Evolutionary conservation across 2,329 filamentous ascomycete genomes (phyloP).

Genomic region (Lomentospora prolificans): DNA sequence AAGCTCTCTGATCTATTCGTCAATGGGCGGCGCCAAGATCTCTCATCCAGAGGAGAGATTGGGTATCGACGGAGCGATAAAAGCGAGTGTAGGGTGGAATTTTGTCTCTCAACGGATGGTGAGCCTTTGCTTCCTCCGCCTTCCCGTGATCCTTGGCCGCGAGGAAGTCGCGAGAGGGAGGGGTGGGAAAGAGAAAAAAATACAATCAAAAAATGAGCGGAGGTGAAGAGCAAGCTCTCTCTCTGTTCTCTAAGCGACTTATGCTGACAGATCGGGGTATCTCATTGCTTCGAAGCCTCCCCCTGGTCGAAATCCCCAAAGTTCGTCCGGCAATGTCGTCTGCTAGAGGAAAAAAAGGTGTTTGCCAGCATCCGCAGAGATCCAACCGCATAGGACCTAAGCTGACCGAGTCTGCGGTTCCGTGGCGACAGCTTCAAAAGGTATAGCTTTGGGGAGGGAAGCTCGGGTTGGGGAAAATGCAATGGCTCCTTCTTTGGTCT

Average conservation of each 20-base stretch:
- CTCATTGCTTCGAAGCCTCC: background rate
- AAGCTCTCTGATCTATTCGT: background rate
- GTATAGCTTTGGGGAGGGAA: background rate
- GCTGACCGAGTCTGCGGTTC: background rate
- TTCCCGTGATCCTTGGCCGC: background rate
- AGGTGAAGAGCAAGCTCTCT: slow-evolving; percentile 8
- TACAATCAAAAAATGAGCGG: slow-evolving; percentile 5
- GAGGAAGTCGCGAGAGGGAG: background rate
- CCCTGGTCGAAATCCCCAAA: background rate
- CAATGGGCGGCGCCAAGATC: background rate
- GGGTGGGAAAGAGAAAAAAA: slow-evolving; percentile 2
- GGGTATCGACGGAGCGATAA: background rate
- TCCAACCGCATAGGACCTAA: background rate
- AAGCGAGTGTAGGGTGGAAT: background rate
- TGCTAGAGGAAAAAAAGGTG: background rate
- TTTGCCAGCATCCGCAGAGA: background rate
- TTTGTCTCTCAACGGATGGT: background rate
- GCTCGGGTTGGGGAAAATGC: background rate
- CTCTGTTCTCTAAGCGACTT: background rate
- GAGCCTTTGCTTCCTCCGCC: background rate
- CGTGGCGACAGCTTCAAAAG: slow-evolving; percentile 1
- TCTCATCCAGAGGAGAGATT: background rate
- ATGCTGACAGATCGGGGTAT: background rate
- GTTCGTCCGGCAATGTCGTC: background rate
- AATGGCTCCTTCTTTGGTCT: background rate